phyloP scores from a whole-genome alignment of 352 stramenopile genomes.

The Phytopythium aichiense region DNA sequence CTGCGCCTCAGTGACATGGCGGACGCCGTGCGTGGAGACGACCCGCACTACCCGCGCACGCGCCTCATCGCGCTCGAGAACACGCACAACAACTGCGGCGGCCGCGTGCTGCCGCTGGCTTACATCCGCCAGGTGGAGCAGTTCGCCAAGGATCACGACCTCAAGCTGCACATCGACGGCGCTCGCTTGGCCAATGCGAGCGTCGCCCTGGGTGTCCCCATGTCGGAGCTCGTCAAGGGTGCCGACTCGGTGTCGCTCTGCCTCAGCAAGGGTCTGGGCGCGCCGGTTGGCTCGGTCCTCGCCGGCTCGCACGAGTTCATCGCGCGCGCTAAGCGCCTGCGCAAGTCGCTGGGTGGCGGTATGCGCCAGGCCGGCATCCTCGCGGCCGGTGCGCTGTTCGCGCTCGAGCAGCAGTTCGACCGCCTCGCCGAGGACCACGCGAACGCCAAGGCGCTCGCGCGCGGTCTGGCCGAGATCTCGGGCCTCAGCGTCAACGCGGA shows the following conservation, averaged over 20 bases:
- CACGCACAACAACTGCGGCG: constrained; percentile 97
- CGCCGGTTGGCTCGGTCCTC: constrained; percentile 92
- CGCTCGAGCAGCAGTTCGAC: constrained; percentile 86
- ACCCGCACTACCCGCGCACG: constrained; percentile 82
- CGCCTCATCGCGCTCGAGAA: constrained; percentile 95
- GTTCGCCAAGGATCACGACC: constrained; percentile 64
- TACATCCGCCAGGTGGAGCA: constrained; percentile 80
- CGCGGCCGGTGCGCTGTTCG: constrained; percentile 90
- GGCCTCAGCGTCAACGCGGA: constrained; percentile 58
- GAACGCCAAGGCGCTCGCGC: constrained; percentile 68
- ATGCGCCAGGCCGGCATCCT: constrained; percentile 96
- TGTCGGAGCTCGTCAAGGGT: constrained; percentile 71
- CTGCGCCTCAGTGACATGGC: constrained; percentile 82
- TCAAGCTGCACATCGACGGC: constrained; percentile 95
- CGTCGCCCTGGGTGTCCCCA: constrained; percentile 64
- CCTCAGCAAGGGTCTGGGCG: constrained; percentile 95
- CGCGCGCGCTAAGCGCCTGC: constrained; percentile 79
- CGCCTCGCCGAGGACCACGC: constrained; percentile 79
- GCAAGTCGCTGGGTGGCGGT: constrained; percentile 96
- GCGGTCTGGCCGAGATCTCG: constrained; percentile 56
- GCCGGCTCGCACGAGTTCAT: constrained; percentile 90
- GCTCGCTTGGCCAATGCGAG: constrained; percentile 95
- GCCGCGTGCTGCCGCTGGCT: constrained; percentile 76
- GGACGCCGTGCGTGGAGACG: constrained; percentile 66
- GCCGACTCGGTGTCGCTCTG: constrained; percentile 94